These are phyloP conservation scores for Wickerhamiella cacticola DNA, from an alignment of 805 yeast genomes.

Conservation along the genomic window DNA sequence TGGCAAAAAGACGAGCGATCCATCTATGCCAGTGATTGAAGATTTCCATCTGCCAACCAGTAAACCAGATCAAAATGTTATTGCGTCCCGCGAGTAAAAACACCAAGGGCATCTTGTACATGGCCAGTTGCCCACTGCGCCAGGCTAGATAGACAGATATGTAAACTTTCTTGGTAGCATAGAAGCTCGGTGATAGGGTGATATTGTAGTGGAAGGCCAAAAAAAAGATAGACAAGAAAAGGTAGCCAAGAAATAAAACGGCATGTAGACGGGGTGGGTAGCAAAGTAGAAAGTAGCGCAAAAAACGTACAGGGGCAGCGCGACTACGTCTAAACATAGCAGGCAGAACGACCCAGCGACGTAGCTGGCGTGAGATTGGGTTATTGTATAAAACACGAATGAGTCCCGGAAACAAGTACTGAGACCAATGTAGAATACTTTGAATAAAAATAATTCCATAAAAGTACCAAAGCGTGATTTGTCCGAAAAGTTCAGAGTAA, in stretches of 20 bases:
- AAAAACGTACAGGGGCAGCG: conserved; percentile 16
- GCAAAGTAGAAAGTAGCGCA: conserved; percentile 15
- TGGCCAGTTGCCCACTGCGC: conserved; percentile 15
- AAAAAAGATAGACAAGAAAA: conserved; percentile 19
- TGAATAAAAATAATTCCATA: conserved; percentile 13
- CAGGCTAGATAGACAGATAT: conserved; percentile 6
- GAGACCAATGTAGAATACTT: conserved; percentile 11
- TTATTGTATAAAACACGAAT: conserved; percentile 3
- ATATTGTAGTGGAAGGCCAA: conserved; percentile 10
- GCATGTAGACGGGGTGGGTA: conserved; percentile 35
- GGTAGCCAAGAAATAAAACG: conserved; percentile 28
- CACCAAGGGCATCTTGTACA: conserved; percentile 37
- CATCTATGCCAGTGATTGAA: conserved; percentile 52
- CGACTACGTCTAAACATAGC: conserved; percentile 24
- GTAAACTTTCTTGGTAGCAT: neutral
- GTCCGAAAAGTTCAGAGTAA: conserved; percentile 11
- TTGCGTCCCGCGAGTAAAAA: conserved; percentile 58
- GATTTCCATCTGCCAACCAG: conserved; percentile 45
- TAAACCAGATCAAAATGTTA: conserved; percentile 44
- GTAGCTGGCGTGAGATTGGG: conserved; percentile 7
- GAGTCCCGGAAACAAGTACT: conserved; percentile 12
- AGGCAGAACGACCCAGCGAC: conserved; percentile 22
- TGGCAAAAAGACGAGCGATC: conserved; percentile 40
- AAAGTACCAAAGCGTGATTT: conserved; percentile 12
- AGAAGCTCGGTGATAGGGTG: neutral